Conservation (phyloP, 345 rosid species). For the Psidium friedrichsthalianum region DNA sequence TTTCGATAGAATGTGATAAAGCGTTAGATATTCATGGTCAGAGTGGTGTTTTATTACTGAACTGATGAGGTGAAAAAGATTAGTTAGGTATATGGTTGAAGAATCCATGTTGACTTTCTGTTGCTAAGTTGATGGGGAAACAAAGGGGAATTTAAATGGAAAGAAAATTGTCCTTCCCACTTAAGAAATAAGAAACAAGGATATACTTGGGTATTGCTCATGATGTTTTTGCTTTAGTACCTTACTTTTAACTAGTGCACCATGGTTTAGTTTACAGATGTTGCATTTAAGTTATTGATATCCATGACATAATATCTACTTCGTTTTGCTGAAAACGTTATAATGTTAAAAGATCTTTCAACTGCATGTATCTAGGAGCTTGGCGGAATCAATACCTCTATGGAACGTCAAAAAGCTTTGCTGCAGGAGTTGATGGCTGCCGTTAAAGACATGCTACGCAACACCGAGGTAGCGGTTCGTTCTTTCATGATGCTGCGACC, state of each 20-base stretch:
- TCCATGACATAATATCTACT: neutral
- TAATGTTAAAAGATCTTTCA: neutral
- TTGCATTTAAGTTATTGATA: neutral
- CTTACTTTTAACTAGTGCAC: neutral
- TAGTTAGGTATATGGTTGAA: neutral
- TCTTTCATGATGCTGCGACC: slow-evolving; percentile 80
- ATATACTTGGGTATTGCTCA: neutral
- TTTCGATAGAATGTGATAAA: neutral
- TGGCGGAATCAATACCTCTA: slow-evolving; percentile 73
- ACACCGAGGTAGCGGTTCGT: slow-evolving; percentile 80
- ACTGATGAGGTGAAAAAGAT: neutral
- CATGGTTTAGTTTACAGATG: neutral
- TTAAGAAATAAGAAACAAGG: neutral
- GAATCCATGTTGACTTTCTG: neutral
- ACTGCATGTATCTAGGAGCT: slow-evolving; percentile 43
- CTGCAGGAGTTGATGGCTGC: slow-evolving; percentile 69
- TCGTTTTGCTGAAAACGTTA: neutral
- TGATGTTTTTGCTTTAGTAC: neutral
- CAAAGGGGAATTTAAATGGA: neutral
- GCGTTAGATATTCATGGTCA: neutral
- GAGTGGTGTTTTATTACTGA: neutral
- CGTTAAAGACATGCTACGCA: slow-evolving; percentile 73
- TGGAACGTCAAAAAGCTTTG: slow-evolving; percentile 76
- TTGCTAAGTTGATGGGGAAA: neutral
- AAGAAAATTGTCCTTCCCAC: neutral